These are phyloP conservation scores for Hsuehochloa calcarea DNA, from an alignment of 176 grass and related monocot genomes.

Conservation along the genomic window DNA sequence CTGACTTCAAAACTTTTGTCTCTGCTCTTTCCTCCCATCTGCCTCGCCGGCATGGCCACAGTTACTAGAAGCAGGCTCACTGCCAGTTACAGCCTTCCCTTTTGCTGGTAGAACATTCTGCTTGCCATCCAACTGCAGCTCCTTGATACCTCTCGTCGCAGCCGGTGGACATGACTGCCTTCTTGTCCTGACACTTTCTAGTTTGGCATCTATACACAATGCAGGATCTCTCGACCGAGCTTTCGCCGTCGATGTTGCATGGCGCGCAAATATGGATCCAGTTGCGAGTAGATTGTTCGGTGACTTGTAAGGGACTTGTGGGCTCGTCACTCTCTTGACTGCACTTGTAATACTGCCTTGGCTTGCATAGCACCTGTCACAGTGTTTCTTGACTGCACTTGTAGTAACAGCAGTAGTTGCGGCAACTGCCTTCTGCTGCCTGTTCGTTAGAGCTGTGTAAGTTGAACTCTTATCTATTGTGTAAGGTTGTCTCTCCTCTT, in stretches of 20 bases:
- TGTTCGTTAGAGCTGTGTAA: background rate
- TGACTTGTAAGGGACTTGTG: constrained; percentile 10
- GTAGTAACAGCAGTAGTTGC: background rate
- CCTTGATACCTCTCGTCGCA: background rate
- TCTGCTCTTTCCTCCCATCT: constrained; percentile 15
- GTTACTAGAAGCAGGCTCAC: background rate
- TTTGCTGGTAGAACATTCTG: background rate
- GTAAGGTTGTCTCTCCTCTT: no score
- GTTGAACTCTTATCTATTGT: constrained; percentile 27
- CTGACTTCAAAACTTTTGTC: background rate
- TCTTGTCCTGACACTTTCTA: background rate
- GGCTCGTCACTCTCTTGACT: background rate
- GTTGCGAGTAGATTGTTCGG: constrained; percentile 41
- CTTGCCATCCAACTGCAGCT: constrained; percentile 2
- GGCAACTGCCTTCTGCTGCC: background rate
- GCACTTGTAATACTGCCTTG: constrained; percentile 1
- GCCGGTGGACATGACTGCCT: background rate
- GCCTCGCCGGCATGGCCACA: background rate
- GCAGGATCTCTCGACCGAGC: background rate
- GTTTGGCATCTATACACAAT: background rate
- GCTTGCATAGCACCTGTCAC: constrained; percentile 24
- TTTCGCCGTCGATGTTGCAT: background rate
- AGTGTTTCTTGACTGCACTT: constrained; percentile 24
- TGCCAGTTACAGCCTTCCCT: background rate
- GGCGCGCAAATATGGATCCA: background rate